These are phyloP conservation scores for Raddia distichophylla DNA, from an alignment of 176 grass and related monocot genomes.

Conservation along the genomic window DNA sequence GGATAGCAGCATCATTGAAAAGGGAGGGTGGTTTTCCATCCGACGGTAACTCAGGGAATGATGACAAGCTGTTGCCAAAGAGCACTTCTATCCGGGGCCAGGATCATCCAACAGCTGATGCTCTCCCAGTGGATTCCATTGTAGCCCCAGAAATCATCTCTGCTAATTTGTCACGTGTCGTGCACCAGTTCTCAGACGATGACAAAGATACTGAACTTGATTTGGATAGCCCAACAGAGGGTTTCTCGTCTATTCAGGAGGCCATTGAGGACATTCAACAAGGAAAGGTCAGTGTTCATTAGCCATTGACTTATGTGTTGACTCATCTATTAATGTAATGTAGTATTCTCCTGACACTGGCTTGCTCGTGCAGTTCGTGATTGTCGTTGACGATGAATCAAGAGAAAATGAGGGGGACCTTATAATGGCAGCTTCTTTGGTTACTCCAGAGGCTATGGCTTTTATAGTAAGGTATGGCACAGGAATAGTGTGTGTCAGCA, in stretches of 20 bases:
- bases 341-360: conserved; percentile 22
- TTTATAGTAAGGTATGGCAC: conserved; percentile 85
- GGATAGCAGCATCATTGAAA: conserved; percentile 47
- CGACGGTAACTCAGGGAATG: conserved; percentile 18
- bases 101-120: conserved; percentile 49
- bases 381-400: conserved; percentile 87
- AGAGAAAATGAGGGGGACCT: conserved; percentile 95
- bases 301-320: not conserved
- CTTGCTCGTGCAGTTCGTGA: conserved; percentile 67
- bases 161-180: conserved; percentile 34
- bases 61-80: conserved; percentile 13
- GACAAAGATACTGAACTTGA: conserved; percentile 59
- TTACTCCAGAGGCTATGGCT: conserved; percentile 81
- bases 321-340: not conserved
- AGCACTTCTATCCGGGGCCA: conserved; percentile 66
- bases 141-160: conserved; percentile 44
- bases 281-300: conserved; percentile 69
- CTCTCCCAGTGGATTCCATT: conserved; percentile 44
- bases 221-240: conserved; percentile 78
- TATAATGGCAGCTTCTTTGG: conserved; percentile 82
- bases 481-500: conserved; percentile 92
- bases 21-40: conserved; percentile 23
- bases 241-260: conserved; percentile 72
- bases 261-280: conserved; percentile 78
- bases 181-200: conserved; percentile 37